Evolutionary conservation across 2,329 filamentous ascomycete species (phyloP).

Genomic region (Catunica adiposa): DNA sequence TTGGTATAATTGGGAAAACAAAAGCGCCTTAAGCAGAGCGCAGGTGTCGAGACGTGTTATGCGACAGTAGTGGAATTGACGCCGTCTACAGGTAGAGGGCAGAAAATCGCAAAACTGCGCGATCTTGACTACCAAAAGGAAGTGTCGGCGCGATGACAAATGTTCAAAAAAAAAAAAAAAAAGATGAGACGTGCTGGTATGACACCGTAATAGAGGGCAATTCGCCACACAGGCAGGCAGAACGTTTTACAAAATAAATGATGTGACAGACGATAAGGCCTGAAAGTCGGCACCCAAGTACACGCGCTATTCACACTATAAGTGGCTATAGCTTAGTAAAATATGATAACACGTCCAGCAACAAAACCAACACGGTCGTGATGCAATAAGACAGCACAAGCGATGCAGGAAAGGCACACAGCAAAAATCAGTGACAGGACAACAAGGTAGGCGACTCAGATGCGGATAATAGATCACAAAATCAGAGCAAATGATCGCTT

Average conservation of each 20-base stretch:
- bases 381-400: neutral
- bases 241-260: neutral
- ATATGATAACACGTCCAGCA: neutral
- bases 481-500: neutral
- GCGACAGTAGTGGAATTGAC: neutral
- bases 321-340: neutral
- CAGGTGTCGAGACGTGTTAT: neutral
- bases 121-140: neutral
- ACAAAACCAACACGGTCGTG: neutral
- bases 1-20: neutral
- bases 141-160: neutral
- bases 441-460: too few species aligned
- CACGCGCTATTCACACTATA: neutral
- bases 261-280: neutral
- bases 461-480: neutral
- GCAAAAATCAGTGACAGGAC: too few species aligned
- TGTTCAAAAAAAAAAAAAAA: neutral
- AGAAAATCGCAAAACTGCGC: neutral
- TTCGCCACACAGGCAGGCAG: neutral
- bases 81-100: neutral
- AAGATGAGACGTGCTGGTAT: neutral
- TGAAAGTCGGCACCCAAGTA: neutral
- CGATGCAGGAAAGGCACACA: neutral
- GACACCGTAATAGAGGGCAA: neutral
- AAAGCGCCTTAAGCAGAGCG: neutral